Base-by-base conservation (phyloP, 106 monocot species). In the Triglochin maritima region DNA sequence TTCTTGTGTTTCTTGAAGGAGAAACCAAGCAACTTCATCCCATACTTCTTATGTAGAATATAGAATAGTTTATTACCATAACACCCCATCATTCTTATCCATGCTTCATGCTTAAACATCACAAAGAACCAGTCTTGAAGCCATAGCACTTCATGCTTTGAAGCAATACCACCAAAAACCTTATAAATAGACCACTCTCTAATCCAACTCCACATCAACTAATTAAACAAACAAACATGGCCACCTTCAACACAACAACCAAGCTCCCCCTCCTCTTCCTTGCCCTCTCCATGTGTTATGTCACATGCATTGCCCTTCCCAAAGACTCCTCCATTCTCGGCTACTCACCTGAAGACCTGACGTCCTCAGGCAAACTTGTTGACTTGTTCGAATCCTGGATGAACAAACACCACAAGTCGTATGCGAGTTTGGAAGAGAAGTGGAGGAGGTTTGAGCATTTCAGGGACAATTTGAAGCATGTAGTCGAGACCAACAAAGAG, bases 311-410 rank as follows among this genome's bases (percentile, higher is more conserved):
- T 6, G 59, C 65, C 9, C 71, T 63, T 17, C 77, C 70, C 15
- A n/a, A 51, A 52, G 84, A 78, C 4, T 84, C 71, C 70, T 84
- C 84, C 60, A 80, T 84, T 17, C 58, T 84, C 2, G 84, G 84
- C 56, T 80, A 84, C 77, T 56, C 66, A 1, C 65, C 65, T 15
- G 63, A 74, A 10, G 84, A 80, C 46, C 80, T 84, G 2, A 57
- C 73, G 10, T 74, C 84, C 17, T 57, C 47, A 8, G 77, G 74
- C 9, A 3, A 71, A 8, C 77, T 84, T 46, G 14, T 77, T 45
- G 77, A 84, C 66, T 74, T 80, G 46, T 84, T 80, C 64, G 80
- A 84, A 50, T 74, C 74, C 6, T 84, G 84, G 80, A 80, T 80
- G 74, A 63, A 10, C 8, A 74, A 74, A 62, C 84, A 84, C 71